Base-by-base conservation (phyloP, 306 rosid genomes). In the Phaseolus lunatus region DNA sequence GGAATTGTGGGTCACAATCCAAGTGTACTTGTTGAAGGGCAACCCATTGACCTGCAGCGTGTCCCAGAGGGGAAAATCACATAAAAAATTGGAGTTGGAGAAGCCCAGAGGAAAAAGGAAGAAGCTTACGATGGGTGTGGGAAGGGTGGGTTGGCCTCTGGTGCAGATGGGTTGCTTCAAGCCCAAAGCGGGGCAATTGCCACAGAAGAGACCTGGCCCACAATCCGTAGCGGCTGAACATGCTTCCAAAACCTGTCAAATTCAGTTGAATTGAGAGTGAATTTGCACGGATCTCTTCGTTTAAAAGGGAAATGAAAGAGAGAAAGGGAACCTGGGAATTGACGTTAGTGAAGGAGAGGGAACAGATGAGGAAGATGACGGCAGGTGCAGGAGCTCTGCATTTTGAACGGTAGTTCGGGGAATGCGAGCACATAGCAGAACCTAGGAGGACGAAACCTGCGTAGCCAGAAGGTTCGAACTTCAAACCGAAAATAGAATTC, bases 1-100 rank as follows among this genome's bases (percentile, higher is more conserved):
- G 9, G 99, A 87, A 74, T 96, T 96, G 77, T 96, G 99, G 71
- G 98, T 96, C 69, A 90, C 88, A 69, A 96, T 78, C 99, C 99
- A 96, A 2, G 99, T 77, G 79, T 92, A 96, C 89, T 96, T 96
- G 70, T 96, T 92, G 83, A 91, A 96, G 24, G 99, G 97, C 83
- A 96, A 88, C 54, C 89, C 96, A 83, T 84, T 88, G 70, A 93
- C 79, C 99, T 93, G 87, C 84, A 76, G 11, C 7, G 88, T 26
- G 5, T 9, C 78, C 76, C 41, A 86, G 56, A 79, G 43, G 48
- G 71, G 2, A 45, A 72, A 83, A 18, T 35, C 5, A 1, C 64
- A n/a, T 10, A 48, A 69, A n/a, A 70, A 49, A n/a, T 49, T 27
- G 29, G 44, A 0, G 6, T 27, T 49, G 75, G 10, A 9, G 47